These are phyloP conservation scores for Coffea humblotiana DNA, from an alignment of 305 asterid genomes.

Conservation along the genomic window DNA sequence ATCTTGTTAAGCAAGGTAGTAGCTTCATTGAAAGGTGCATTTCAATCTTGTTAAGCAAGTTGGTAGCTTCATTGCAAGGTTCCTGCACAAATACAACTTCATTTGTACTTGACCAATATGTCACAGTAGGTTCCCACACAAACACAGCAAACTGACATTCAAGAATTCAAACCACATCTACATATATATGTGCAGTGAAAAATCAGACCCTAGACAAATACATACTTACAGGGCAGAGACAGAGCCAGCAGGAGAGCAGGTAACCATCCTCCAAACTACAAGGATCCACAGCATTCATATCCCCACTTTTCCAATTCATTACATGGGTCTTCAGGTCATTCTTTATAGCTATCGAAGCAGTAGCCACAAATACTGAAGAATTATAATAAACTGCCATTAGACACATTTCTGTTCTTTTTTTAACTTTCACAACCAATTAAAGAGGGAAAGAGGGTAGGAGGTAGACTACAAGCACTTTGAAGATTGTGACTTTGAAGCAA, in stretches of 20 bases:
- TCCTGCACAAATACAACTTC: constrained; percentile 29
- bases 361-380: constrained; percentile 49
- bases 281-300: constrained; percentile 92
- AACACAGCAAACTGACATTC: constrained; percentile 4
- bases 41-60: too few relatives aligned
- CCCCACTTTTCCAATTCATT: constrained; percentile 93
- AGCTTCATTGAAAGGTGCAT: constrained; percentile 71
- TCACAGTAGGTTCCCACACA: constrained; percentile 62
- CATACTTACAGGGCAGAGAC: constrained; percentile 83
- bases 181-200: neutral
- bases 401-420: neutral
- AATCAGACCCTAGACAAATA: neutral
- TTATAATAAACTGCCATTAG: neutral
- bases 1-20: constrained; percentile 67
- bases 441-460: neutral
- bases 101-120: constrained; percentile 65
- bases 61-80: too few relatives aligned
- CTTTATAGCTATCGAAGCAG: constrained; percentile 82
- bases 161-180: constrained; percentile 21
- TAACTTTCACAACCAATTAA: neutral
- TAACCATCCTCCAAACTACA: constrained; percentile 97
- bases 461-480: neutral
- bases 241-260: constrained; percentile 74
- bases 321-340: constrained; percentile 64
- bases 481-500: neutral